A percentile compares a stretch with the other conserved stretches of the same genome.
Conservation (phyloP, 2,329 filamentous ascomycete species). For the Rutstroemia sp. region DNA sequence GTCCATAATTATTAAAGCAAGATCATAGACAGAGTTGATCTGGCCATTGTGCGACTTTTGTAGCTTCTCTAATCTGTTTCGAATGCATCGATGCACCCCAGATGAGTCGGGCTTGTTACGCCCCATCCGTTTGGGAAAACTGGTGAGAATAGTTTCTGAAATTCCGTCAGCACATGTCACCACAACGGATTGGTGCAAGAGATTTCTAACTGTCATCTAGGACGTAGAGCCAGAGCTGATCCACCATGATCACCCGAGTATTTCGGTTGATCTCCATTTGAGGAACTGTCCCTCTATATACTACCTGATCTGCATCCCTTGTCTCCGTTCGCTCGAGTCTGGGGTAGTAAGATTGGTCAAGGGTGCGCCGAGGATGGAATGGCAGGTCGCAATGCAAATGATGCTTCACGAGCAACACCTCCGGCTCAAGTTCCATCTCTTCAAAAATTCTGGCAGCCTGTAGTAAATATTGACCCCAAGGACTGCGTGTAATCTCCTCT, state of each 20-base stretch:
- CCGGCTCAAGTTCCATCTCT: slow-evolving; percentile 20
- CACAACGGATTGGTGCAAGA: neutral
- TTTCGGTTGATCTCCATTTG: slow-evolving; percentile 7
- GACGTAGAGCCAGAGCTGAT: slow-evolving; percentile 38
- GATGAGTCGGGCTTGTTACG: slow-evolving; percentile 34
- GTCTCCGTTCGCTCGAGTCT: slow-evolving; percentile 31
- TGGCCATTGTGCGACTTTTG: slow-evolving; percentile 15
- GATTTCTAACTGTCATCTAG: slow-evolving; percentile 28
- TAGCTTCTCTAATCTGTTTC: slow-evolving; percentile 25
- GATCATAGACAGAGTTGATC: slow-evolving; percentile 32
- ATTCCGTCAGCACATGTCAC: neutral
- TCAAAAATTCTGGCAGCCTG: slow-evolving; percentile 16
- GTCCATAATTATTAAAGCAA: slow-evolving; percentile 35
- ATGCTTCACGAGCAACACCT: slow-evolving; percentile 15
- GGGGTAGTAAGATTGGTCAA: slow-evolving; percentile 39
- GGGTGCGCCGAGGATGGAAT: slow-evolving; percentile 36
- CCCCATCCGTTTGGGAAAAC: slow-evolving; percentile 36
- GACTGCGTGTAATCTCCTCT: neutral
- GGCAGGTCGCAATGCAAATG: slow-evolving; percentile 24
- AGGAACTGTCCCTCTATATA: slow-evolving; percentile 17
- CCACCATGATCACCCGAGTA: slow-evolving; percentile 33
- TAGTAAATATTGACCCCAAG: slow-evolving; percentile 13
- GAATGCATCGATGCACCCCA: slow-evolving; percentile 34
- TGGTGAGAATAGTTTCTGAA: slow-evolving; percentile 34
- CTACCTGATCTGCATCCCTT: slow-evolving; percentile 29